A percentile compares a stretch with the other conserved stretches of the same genome.
These are phyloP conservation scores for Pyrus betulifolia DNA, from an alignment of 306 rosid species.

Conservation along the genomic window DNA sequence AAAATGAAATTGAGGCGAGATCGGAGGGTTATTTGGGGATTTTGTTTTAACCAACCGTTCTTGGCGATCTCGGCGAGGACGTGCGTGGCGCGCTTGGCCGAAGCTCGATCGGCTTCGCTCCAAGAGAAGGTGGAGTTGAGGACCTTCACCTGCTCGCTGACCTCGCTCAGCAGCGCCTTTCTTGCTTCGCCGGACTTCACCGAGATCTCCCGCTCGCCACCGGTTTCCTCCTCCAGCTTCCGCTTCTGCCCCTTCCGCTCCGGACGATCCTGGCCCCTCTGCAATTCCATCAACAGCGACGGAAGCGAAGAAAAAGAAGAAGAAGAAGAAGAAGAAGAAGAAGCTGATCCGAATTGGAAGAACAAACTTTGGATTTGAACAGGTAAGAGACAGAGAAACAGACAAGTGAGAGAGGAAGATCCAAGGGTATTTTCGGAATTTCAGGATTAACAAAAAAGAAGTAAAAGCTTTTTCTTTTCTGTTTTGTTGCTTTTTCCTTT, in stretches of 20 bases:
- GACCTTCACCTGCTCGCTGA: constrained; percentile 48
- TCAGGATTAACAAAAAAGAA: neutral
- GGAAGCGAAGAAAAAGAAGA: neutral
- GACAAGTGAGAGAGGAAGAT: neutral
- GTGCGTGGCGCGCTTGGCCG: constrained; percentile 93
- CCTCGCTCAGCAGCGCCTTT: constrained; percentile 52
- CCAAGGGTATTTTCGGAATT: constrained; percentile 40
- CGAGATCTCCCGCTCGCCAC: constrained; percentile 58
- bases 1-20: constrained; percentile 17
- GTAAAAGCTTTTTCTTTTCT: neutral
- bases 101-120: constrained; percentile 76
- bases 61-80: constrained; percentile 97
- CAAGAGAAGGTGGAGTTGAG: constrained; percentile 73
- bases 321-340: constrained; percentile 5
- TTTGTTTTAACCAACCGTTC: constrained; percentile 42
- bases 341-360: constrained; percentile 25
- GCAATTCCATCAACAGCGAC: constrained; percentile 57
- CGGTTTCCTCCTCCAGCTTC: constrained; percentile 70
- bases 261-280: constrained; percentile 50
- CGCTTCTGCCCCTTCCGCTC: constrained; percentile 94
- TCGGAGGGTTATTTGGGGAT: constrained; percentile 17
- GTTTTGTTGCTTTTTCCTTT: neutral
- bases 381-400: neutral
- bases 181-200: constrained; percentile 57
- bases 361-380: neutral